Conservation (phyloP, 78 protist genomes). For the Neovahlkampfia damariscottae region DNA sequence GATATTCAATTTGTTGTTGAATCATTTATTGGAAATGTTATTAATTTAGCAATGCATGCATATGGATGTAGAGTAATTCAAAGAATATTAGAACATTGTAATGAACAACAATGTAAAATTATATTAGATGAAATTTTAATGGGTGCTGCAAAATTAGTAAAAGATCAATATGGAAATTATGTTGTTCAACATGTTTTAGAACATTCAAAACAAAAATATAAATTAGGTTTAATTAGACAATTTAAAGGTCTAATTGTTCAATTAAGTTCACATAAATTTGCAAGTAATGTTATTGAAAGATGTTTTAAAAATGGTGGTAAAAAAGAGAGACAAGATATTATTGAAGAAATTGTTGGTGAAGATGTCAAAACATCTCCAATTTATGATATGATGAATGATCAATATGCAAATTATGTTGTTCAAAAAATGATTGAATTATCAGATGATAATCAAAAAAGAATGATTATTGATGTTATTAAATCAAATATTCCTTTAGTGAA, state of each 20-base stretch:
- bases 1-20: slow-evolving; percentile 77
- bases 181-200: slow-evolving; percentile 90
- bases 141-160: background rate
- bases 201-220: slow-evolving; percentile 37
- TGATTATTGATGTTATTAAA: slow-evolving; percentile 2
- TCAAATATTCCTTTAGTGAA: slow-evolving; percentile 39
- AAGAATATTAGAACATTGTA: slow-evolving; percentile 84
- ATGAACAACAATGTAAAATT: slow-evolving; percentile 28
- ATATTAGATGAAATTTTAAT: slow-evolving; percentile 31
- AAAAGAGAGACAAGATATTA: slow-evolving; percentile 4
- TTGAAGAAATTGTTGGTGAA: slow-evolving; percentile 24
- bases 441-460: slow-evolving; percentile 19
- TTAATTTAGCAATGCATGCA: slow-evolving; percentile 74
- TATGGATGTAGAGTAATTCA: slow-evolving; percentile 99
- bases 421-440: slow-evolving; percentile 74
- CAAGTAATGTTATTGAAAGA: slow-evolving; percentile 73
- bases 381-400: slow-evolving; percentile 62
- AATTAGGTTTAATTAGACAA: slow-evolving; percentile 3
- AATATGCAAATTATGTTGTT: slow-evolving; percentile 85
- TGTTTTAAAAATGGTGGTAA: background rate
- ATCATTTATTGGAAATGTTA: slow-evolving; percentile 49
- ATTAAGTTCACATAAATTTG: slow-evolving; percentile 80
- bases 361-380: background rate
- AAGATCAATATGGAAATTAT: slow-evolving; percentile 94
- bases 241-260: slow-evolving; percentile 52